Evolutionary conservation across 768 basidiomycete genomes (phyloP).

Genomic region (Lactarius evosmus): DNA sequence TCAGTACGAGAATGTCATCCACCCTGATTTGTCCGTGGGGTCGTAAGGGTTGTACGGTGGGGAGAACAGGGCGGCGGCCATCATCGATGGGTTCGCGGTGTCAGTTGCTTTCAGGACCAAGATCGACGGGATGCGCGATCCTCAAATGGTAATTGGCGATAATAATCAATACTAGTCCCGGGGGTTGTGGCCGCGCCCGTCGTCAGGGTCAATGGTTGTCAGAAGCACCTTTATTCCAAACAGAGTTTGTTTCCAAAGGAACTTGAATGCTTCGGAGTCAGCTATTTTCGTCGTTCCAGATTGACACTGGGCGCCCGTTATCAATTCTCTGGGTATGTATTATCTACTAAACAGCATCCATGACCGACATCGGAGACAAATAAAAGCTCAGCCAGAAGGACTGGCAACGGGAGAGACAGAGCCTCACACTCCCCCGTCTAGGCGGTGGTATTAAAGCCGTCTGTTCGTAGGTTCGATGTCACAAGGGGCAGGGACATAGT

Average conservation of each 20-base stretch:
- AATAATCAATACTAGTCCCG: not conserved
- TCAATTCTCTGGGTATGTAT: too few species aligned
- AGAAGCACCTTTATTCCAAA: too few species aligned
- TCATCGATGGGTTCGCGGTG: conserved; percentile 1
- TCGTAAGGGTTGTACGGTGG: conserved; percentile 69
- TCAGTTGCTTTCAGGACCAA: not conserved
- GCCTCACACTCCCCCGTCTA: not conserved
- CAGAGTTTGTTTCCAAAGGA: too few species aligned
- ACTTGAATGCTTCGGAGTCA: too few species aligned
- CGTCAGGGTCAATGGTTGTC: too few species aligned
- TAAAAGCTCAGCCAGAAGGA: not conserved
- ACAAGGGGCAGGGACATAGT: not conserved
- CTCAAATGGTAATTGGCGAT: not conserved
- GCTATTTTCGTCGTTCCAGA: too few species aligned
- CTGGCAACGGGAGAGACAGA: not conserved
- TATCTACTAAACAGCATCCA: too few species aligned
- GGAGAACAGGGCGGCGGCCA: conserved; percentile 36
- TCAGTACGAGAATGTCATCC: conserved; percentile 1
- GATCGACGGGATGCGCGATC: not conserved
- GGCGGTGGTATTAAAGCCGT: not conserved
- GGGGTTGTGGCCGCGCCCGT: too few species aligned
- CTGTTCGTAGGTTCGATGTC: not conserved
- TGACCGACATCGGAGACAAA: too few species aligned
- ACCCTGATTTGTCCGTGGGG: conserved; percentile 67
- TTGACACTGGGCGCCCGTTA: too few species aligned